A percentile compares a stretch with the other conserved stretches of the same genome.
phyloP scores from a whole-genome alignment of 1,284 basidiomycete genomes.

The Laetiporus sulphureus region DNA sequence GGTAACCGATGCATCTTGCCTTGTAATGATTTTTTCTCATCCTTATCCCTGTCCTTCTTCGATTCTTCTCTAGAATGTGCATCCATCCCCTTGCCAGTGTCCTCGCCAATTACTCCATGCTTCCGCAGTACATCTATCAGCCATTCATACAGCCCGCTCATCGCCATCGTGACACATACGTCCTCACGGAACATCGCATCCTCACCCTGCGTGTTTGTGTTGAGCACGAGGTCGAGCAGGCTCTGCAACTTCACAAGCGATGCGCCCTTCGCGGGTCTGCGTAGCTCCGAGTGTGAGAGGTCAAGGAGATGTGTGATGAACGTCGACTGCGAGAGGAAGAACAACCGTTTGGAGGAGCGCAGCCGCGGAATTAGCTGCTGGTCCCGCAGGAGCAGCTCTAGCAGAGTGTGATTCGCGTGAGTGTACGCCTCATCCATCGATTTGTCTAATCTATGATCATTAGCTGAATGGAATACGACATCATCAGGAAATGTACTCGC shows the following conservation, averaged over 20 bases:
- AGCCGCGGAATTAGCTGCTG: constrained; percentile 85
- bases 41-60: constrained; percentile 57
- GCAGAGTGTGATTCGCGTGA: constrained; percentile 82
- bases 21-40: constrained; percentile 62
- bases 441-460: constrained; percentile 79
- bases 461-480: neutral
- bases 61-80: constrained; percentile 29
- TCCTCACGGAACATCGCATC: constrained; percentile 78
- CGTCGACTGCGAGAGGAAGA: constrained; percentile 93
- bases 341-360: constrained; percentile 87
- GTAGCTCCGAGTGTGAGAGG: constrained; percentile 73
- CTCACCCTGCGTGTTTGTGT: constrained; percentile 57
- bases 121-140: constrained; percentile 84
- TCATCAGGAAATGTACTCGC: constrained; percentile 1
- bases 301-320: constrained; percentile 92
- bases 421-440: constrained; percentile 89
- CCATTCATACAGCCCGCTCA: constrained; percentile 85
- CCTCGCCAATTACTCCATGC: constrained; percentile 68
- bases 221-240: constrained; percentile 80
- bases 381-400: constrained; percentile 79
- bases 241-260: constrained; percentile 85
- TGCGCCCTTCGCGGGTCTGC: constrained; percentile 74
- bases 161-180: constrained; percentile 77
- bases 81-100: constrained; percentile 42
- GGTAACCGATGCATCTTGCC: too few relatives aligned